Conservation (phyloP, 805 yeast species). For the Torulaspora quercuum region DNA sequence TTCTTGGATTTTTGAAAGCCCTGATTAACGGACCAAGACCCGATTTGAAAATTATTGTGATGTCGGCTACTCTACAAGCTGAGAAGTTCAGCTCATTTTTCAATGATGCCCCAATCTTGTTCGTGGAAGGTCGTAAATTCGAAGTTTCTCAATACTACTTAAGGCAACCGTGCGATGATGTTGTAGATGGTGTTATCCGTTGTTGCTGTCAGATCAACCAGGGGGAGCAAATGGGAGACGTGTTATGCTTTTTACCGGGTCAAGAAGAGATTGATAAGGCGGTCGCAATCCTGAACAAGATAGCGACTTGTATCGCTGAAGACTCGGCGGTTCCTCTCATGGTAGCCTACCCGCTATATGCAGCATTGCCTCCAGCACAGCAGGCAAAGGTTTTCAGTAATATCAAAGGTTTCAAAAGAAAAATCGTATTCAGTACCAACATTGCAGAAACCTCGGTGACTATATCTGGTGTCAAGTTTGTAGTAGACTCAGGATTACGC, state of each 20-base stretch:
- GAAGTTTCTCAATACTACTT: constrained; percentile 75
- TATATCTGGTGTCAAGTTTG: constrained; percentile 92
- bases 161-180: constrained; percentile 63
- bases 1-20: constrained; percentile 82
- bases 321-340: constrained; percentile 62
- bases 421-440: constrained; percentile 87
- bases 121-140: constrained; percentile 84
- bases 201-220: constrained; percentile 74
- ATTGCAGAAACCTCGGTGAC: constrained; percentile 98
- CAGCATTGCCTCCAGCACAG: constrained; percentile 82
- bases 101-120: constrained; percentile 73
- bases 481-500: constrained; percentile 86
- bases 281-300: constrained; percentile 53
- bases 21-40: constrained; percentile 49
- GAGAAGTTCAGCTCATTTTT: constrained; percentile 73
- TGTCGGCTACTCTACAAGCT: constrained; percentile 98
- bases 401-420: constrained; percentile 63
- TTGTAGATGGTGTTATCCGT: constrained; percentile 74
- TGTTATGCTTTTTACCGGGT: constrained; percentile 90
- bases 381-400: constrained; percentile 78
- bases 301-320: constrained; percentile 64
- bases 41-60: constrained; percentile 67
- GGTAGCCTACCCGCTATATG: constrained; percentile 82
- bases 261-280: constrained; percentile 96
- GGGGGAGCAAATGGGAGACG: constrained; percentile 78